Conservation (phyloP, 805 yeast genomes). For the Yarrowia sp. region DNA sequence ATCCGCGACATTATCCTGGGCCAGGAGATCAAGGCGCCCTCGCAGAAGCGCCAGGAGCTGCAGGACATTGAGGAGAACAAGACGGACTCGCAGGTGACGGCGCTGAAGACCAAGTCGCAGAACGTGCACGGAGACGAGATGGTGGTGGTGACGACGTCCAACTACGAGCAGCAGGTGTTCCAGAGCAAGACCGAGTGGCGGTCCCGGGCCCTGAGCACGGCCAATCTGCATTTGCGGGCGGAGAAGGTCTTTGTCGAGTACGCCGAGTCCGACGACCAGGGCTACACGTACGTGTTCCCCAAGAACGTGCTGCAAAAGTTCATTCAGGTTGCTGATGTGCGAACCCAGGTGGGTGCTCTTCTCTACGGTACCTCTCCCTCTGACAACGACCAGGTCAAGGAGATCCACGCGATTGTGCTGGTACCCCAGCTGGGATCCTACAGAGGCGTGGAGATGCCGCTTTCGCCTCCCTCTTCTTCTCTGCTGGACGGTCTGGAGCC, state of each 20-base stretch:
- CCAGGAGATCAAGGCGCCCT: slow-evolving; percentile 88
- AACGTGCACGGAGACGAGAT: slow-evolving; percentile 97
- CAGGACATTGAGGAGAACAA: slow-evolving; percentile 59
- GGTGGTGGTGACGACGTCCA: slow-evolving; percentile 86
- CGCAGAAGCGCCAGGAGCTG: slow-evolving; percentile 78
- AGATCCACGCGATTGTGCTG: slow-evolving; percentile 67
- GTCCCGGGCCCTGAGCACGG: slow-evolving; percentile 73
- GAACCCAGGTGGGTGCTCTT: slow-evolving; percentile 78
- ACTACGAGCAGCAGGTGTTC: slow-evolving; percentile 81
- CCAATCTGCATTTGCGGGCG: slow-evolving; percentile 67
- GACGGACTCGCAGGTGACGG: slow-evolving; percentile 55
- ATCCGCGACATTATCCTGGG: slow-evolving; percentile 92
- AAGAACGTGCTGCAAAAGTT: slow-evolving; percentile 74
- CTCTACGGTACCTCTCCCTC: slow-evolving; percentile 76
- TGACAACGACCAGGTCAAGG: slow-evolving; percentile 72
- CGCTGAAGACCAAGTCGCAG: slow-evolving; percentile 75
- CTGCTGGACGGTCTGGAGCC: slow-evolving; percentile 62
- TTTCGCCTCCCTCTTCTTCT: slow-evolving; percentile 43
- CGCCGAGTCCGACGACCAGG: slow-evolving; percentile 45
- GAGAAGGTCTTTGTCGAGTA: slow-evolving; percentile 69
- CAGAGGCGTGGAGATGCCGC: slow-evolving; percentile 62
- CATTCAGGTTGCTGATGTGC: slow-evolving; percentile 73
- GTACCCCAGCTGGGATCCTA: slow-evolving; percentile 85
- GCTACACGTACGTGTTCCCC: slow-evolving; percentile 74
- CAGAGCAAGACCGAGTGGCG: slow-evolving; percentile 91